phyloP scores from a whole-genome alignment of 306 rosid genomes.

The Acacia acuminata region DNA sequence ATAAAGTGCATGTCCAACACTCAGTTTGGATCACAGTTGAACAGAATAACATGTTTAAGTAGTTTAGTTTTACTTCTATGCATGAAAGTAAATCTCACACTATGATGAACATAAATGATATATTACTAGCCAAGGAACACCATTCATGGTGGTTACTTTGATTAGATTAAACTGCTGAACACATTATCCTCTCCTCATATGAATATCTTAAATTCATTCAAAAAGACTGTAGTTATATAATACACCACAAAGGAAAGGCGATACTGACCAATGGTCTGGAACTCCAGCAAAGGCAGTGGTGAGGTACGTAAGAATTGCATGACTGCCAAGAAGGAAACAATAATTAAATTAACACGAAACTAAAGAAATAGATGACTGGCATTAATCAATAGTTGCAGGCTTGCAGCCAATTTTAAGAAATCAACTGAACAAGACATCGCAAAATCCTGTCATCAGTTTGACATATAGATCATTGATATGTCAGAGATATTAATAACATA shows the following conservation, averaged over 20 bases:
- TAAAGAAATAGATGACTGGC: neutral
- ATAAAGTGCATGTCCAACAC: neutral
- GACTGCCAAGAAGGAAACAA: conserved; percentile 55
- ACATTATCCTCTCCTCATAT: neutral
- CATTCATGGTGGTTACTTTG: neutral
- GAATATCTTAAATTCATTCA: neutral
- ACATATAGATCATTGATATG: neutral
- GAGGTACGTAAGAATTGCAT: conserved; percentile 81
- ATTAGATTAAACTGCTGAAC: neutral
- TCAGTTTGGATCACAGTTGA: neutral
- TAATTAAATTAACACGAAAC: neutral
- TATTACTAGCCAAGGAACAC: conserved; percentile 8
- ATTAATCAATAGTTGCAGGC: neutral
- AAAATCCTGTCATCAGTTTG: neutral
- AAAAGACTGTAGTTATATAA: neutral
- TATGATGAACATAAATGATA: neutral
- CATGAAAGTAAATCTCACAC: neutral
- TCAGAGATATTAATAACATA: neutral
- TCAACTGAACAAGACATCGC: neutral
- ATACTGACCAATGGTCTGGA: conserved; percentile 77
- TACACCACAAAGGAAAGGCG: conserved; percentile 14
- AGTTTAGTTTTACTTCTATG: conserved; percentile 15
- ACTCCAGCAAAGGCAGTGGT: conserved; percentile 83
- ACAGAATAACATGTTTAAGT: neutral
- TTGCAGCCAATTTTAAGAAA: neutral